Base-by-base conservation (phyloP, 352 stramenopile species). In the Phytopythium sindhum region DNA sequence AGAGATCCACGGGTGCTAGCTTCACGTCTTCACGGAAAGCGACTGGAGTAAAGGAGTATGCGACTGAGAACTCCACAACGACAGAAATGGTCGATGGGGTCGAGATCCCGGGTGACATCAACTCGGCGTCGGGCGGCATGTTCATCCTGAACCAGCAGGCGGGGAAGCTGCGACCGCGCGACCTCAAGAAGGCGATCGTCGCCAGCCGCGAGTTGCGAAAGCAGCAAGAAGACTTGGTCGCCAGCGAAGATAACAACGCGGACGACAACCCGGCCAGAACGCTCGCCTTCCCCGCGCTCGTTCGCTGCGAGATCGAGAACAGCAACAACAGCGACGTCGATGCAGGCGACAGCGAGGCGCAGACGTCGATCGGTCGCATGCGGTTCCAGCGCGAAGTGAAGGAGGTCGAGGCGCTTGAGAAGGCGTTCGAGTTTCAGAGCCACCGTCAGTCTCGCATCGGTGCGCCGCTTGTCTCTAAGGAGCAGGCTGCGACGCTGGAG, bases 71-170 rank as follows among this genome's bases (percentile, higher is more conserved):
- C 12, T 6, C 44, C 11, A 5, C 23, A n/a, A 28, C 14, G 15
- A 60, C 68, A 0, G 74, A 81, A 26, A 72, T 68, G n/a, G 63
- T 93, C 12, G 66, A 78, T 21, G 83, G 77, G 1, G 55, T 96
- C 17, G 77, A 90, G 61, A 92, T 97, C 57, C 89, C 88, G 0
- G 51, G 39, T 2, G 61, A 83, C 12, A 65, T 97, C 14, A 75
- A 87, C 47, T 83, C 63, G 4, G 75, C 89, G 53, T 61, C 75
- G 29, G 77, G 81, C 28, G 85, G 91, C 57, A 96, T 80, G 62
- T 96, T 93, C 66, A 74, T 97, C 4, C 69, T 97, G 23, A 97
- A 90, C 39, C 90, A 97, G 74, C 77, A 96, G 60, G 71, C 81
- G 0, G 89, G 90, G 0, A 97, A 97, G 60, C 73, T 97, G 33